A percentile compares a stretch with the other conserved stretches of the same genome.
phyloP scores from a whole-genome alignment of 2,329 filamentous ascomycete genomes.

The Talaromyces sp. region DNA sequence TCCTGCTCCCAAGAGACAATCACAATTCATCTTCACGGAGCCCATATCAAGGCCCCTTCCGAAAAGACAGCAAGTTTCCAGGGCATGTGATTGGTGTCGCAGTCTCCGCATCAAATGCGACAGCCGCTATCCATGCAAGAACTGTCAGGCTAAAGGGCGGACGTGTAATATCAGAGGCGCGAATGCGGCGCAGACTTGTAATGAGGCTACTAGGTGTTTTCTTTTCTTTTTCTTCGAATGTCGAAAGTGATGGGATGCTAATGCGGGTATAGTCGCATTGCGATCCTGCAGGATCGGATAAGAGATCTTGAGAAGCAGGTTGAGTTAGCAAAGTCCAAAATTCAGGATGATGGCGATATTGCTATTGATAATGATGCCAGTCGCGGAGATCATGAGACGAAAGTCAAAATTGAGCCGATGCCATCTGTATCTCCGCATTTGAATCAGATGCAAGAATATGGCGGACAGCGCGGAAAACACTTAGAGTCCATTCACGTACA shows the following conservation, averaged over 20 bases:
- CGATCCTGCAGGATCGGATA: conserved; percentile 8
- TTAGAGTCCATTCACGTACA: conserved; percentile 10
- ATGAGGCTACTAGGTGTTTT: conserved; percentile 8
- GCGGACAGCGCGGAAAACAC: background rate
- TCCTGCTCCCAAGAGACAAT: background rate
- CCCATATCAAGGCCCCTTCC: conserved; percentile 8
- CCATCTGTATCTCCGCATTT: background rate
- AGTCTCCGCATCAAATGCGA: conserved; percentile 15
- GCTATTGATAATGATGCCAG: background rate
- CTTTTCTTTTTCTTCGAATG: background rate
- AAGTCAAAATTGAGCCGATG: background rate
- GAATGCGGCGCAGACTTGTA: conserved; percentile 4
- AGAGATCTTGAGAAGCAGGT: conserved; percentile 11
- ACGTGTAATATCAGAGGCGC: conserved; percentile 7
- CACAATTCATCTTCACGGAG: conserved; percentile 8
- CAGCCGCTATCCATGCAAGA: conserved; percentile 13
- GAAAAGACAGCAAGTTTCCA: conserved; percentile 13
- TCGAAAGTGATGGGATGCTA: background rate
- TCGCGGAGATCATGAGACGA: background rate
- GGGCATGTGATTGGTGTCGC: conserved; percentile 16
- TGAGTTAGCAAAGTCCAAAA: background rate
- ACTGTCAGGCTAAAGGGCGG: conserved; percentile 10
- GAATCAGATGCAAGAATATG: background rate
- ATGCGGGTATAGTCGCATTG: conserved; percentile 7
- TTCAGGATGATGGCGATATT: background rate